Percentiles rank a stretch among this genome's conserved stretches.
phyloP scores from a whole-genome alignment of 2,329 filamentous ascomycete genomes.

The Alternaria brassicae region DNA sequence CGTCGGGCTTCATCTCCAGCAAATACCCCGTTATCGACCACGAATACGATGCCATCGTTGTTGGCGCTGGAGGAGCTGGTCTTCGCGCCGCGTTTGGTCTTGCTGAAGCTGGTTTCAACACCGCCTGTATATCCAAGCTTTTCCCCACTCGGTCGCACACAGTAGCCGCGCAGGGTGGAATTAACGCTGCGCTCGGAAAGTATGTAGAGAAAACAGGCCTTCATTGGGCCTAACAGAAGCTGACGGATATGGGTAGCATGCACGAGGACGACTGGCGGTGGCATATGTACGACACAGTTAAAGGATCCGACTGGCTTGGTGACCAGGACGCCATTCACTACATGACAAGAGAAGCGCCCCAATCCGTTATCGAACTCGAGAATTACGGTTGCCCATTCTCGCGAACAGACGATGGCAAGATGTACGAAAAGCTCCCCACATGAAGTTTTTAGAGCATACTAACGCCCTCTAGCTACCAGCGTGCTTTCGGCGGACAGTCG shows the following conservation, averaged over 20 bases:
- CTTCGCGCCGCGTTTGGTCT: constrained; percentile 85
- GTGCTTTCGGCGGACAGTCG: constrained; percentile 97
- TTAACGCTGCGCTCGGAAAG: constrained; percentile 88
- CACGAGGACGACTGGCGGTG: constrained; percentile 98
- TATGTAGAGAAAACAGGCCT: constrained; percentile 32
- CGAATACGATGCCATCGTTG: constrained; percentile 97
- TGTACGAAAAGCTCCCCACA: constrained; percentile 59
- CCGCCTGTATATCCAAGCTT: constrained; percentile 83
- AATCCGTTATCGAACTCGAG: constrained; percentile 92
- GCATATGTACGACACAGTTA: constrained; percentile 99
- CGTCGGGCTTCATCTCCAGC: constrained; percentile 81
- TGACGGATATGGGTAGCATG: constrained; percentile 65
- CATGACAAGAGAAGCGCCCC: constrained; percentile 94
- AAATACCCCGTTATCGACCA: constrained; percentile 99
- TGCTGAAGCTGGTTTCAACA: constrained; percentile 88
- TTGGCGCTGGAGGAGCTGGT: constrained; percentile 82
- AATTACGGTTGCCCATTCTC: constrained; percentile 98
- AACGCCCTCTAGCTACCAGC: constrained; percentile 74
- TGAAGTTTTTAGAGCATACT: neutral
- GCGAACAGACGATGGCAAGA: constrained; percentile 93
- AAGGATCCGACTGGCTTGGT: constrained; percentile 96
- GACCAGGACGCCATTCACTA: constrained; percentile 98
- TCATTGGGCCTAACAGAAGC: neutral
- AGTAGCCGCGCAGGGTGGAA: constrained; percentile 77
- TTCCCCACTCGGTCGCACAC: constrained; percentile 88